These are phyloP conservation scores for Dendrostoma leiphaemia DNA, from an alignment of 2,329 filamentous ascomycete species.

Conservation along the genomic window DNA sequence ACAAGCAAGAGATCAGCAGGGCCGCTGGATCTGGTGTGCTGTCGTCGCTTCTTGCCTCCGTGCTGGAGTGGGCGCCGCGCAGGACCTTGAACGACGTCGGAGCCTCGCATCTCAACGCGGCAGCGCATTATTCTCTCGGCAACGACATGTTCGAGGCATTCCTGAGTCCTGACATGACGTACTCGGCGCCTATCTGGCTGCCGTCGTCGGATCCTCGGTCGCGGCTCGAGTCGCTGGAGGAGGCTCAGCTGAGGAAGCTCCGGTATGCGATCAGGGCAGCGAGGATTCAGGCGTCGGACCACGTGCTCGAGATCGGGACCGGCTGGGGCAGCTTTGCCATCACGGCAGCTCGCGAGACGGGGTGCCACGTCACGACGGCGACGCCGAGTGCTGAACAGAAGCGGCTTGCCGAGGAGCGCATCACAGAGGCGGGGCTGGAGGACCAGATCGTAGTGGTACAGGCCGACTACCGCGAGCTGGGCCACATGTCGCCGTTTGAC, in stretches of 20 bases:
- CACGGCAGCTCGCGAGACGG: slow-evolving; percentile 9
- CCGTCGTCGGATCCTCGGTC: slow-evolving; percentile 4
- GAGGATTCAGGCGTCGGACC: slow-evolving; percentile 5
- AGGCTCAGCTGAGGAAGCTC: slow-evolving; percentile 16
- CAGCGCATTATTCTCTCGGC: slow-evolving; percentile 14
- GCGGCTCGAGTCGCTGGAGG: slow-evolving; percentile 13
- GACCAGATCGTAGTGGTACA: slow-evolving; percentile 10
- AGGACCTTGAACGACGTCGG: slow-evolving; percentile 7
- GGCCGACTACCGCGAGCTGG: slow-evolving; percentile 17
- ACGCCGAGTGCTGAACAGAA: slow-evolving; percentile 17
- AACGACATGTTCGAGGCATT: slow-evolving; percentile 16
- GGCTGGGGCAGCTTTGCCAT: slow-evolving; percentile 20
- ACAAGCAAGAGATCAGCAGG: slow-evolving; percentile 1
- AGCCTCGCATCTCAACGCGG: slow-evolving; percentile 6
- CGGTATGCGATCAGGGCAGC: slow-evolving; percentile 12
- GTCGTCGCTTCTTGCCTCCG: neutral
- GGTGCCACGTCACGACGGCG: slow-evolving; percentile 17
- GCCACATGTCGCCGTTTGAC: neutral
- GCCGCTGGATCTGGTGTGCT: neutral
- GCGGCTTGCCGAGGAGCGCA: slow-evolving; percentile 11
- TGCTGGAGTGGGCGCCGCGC: neutral
- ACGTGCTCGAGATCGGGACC: slow-evolving; percentile 19
- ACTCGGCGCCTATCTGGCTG: slow-evolving; percentile 19
- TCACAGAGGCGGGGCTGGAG: slow-evolving; percentile 3
- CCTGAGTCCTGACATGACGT: slow-evolving; percentile 19